phyloP scores from a whole-genome alignment of 2,329 filamentous ascomycete genomes.

The Arthrobotrys musiformis region DNA sequence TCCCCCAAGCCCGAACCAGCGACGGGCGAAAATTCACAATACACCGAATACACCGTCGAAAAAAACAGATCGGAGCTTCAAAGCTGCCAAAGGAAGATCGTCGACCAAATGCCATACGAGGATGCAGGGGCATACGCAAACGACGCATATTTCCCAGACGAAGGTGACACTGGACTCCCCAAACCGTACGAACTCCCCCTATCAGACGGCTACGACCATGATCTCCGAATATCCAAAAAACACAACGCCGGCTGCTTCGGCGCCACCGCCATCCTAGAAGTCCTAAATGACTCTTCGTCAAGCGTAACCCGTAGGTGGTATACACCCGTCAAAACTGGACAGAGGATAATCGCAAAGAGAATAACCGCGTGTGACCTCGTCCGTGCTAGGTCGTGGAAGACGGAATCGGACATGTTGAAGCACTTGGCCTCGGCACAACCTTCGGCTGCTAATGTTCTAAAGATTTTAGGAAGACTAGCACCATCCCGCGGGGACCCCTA shows the following conservation, averaged over 20 bases:
- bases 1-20: no score
- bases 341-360: slow-evolving; percentile 32
- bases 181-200: slow-evolving; percentile 26
- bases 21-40: no score
- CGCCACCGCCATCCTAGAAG: slow-evolving; percentile 18
- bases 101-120: not conserved
- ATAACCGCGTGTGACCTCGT: not conserved
- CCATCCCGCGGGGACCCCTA: not conserved
- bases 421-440: not conserved
- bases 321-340: not conserved
- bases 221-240: slow-evolving; percentile 8
- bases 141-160: not conserved
- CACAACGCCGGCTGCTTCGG: slow-evolving; percentile 23
- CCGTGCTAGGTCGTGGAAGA: not conserved
- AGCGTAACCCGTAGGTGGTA: slow-evolving; percentile 20
- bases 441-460: not conserved
- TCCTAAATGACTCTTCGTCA: not conserved
- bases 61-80: no score
- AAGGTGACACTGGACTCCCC: not conserved
- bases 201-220: not conserved
- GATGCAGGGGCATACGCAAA: no score
- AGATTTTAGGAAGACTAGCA: slow-evolving; percentile 4
- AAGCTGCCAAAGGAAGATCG: not conserved
- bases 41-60: no score
- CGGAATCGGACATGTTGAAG: slow-evolving; percentile 21